Base-by-base conservation (phyloP, 176 grass and related monocot species). In the Eragrostis curvula region DNA sequence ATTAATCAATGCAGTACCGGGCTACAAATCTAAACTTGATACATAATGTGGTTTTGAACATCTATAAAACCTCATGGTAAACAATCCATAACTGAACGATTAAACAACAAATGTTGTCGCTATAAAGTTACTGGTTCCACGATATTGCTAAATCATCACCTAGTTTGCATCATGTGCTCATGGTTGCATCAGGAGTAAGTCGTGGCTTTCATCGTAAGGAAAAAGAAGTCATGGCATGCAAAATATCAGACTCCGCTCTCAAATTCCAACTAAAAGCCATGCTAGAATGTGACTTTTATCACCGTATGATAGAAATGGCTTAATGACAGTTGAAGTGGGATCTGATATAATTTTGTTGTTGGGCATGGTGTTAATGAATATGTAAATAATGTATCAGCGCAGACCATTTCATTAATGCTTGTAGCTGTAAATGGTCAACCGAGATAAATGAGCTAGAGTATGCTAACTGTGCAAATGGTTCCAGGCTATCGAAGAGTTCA, bases 401-500 rank as follows among this genome's bases (percentile, higher is more conserved):
- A 7, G 32, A 65, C 8, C 24, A 53, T 45, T 61, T 61, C 29
- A 74, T 32, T 27, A 27, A 21, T 82, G 20, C 46, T 66, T 89
- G 57, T 78, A 67, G 29, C 29, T 36, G 59, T 77, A 78, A 66
- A 52, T 32, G 71, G 5, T 72, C 41, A 30, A 32, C 20, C 7
- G 14, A 89, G 36, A 70, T 51, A 20, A 21, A 39, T 65, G 71
- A 81, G 46, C 39, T 76, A 56, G 50, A 75, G 53, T 81, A 47
- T 81, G 49, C 29, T 86, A 79, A 90, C 13, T 73, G 42, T 83
- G 66, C 15, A 17, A 86, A 83, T 85, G 53, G 10, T 88, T 92
- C 27, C 89, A 99, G 97, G 97, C 97, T 74, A 94, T 99, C 42
- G 87, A 94, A 74, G 97, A 99, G 63, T 99, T 99, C 78, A 99